Conservation (phyloP, 1,284 basidiomycete genomes). For the Schizophyllum commune region DNA sequence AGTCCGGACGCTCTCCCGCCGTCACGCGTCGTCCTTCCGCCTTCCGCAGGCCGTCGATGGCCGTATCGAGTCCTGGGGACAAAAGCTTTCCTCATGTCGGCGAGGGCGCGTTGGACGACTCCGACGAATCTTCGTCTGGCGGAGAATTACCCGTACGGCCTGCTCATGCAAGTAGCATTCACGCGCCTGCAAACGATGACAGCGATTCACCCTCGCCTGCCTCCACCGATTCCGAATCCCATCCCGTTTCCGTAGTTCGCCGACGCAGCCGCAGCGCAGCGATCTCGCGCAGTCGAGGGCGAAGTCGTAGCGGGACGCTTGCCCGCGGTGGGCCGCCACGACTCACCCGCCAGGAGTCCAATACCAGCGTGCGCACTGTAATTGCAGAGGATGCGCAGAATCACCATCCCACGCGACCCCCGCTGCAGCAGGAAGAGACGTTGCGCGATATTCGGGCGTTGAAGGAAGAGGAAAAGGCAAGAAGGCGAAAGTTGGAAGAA, state of each 20-base stretch:
- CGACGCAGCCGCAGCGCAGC: not conserved
- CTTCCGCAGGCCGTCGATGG: conserved; percentile 20
- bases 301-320: conserved; percentile 30
- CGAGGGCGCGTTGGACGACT: conserved; percentile 70
- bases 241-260: not conserved
- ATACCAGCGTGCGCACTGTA: conserved; percentile 63
- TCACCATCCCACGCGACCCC: not conserved
- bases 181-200: conserved; percentile 22
- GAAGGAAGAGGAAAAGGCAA: conserved; percentile 10
- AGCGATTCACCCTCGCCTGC: conserved; percentile 19
- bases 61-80: conserved; percentile 15
- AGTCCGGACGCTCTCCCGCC: conserved; percentile 46
- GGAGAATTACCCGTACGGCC: conserved; percentile 17
- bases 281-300: conserved; percentile 8
- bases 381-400: conserved; percentile 29
- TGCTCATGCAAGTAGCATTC: conserved; percentile 18
- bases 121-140: conserved; percentile 47
- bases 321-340: not conserved
- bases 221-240: conserved; percentile 10
- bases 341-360: conserved; percentile 38
- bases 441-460: conserved; percentile 17
- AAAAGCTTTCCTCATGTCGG: conserved; percentile 54
- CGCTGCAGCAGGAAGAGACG: conserved; percentile 17
- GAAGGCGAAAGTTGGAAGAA: conserved; percentile 10
- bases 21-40: conserved; percentile 21